Evolutionary conservation across 2,329 filamentous ascomycete genomes (phyloP).

Genomic region (Pseudocercospora musae): DNA sequence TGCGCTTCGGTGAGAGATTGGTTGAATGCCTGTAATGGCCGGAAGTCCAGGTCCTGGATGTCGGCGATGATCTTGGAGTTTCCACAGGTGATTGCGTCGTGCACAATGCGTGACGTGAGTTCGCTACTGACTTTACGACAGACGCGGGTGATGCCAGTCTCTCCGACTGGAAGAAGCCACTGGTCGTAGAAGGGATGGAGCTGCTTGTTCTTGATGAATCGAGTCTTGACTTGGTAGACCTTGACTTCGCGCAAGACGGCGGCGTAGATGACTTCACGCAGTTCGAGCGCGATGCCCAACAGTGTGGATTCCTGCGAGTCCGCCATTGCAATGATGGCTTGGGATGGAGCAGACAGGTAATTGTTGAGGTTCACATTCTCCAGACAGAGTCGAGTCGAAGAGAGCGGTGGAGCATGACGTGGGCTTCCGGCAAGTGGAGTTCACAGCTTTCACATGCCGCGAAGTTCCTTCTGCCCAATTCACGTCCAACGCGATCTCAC

Average conservation of each 20-base stretch:
- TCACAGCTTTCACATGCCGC: not conserved
- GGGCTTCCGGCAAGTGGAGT: not conserved
- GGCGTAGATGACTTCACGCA: not conserved
- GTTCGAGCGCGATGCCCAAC: not conserved
- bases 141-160: not conserved
- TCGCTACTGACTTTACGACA: not conserved
- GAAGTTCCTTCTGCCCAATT: not conserved
- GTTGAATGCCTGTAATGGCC: not conserved
- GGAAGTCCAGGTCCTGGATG: not conserved
- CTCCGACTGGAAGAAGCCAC: not conserved
- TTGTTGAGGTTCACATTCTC: not conserved
- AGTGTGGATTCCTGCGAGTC: not conserved
- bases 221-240: constrained; percentile 2
- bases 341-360: not conserved
- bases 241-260: not conserved
- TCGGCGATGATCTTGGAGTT: not conserved
- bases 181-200: not conserved
- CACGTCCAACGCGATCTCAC: not conserved
- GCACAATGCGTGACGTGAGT: not conserved
- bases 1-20: not conserved
- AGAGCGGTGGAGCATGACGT: not conserved
- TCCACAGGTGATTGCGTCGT: not conserved
- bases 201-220: not conserved
- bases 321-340: not conserved
- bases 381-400: not conserved